phyloP scores from a whole-genome alignment of 176 grass and related monocot genomes.

The Aegilops umbellulata region DNA sequence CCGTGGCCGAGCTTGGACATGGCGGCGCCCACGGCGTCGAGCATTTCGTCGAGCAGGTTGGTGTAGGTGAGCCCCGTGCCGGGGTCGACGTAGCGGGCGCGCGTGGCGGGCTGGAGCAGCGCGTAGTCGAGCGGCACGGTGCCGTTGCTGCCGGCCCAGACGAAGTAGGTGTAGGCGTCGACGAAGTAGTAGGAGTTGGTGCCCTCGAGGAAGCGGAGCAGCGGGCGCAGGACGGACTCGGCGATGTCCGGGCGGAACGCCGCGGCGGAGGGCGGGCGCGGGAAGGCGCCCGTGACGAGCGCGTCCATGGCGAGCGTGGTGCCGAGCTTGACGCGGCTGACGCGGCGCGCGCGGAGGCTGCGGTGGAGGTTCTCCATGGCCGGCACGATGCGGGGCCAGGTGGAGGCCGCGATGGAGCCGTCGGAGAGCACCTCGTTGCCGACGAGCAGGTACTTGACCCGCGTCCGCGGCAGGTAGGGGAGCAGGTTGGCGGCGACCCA shows the following conservation, averaged over 20 bases:
- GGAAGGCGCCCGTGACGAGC: slow-evolving; percentile 35
- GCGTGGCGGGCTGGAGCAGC: slow-evolving; percentile 35
- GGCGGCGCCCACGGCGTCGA: slow-evolving; percentile 59
- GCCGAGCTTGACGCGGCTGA: slow-evolving; percentile 74
- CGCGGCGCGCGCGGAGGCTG: slow-evolving; percentile 30
- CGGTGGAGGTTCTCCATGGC: slow-evolving; percentile 75
- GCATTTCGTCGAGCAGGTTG: slow-evolving; percentile 93
- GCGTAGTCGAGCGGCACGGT: slow-evolving; percentile 62
- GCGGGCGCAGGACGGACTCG: slow-evolving; percentile 56
- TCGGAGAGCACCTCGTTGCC: slow-evolving; percentile 95
- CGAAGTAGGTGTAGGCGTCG: slow-evolving; percentile 84
- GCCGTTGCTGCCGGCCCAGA: slow-evolving; percentile 46
- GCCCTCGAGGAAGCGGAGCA: slow-evolving; percentile 56
- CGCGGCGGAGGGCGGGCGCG: slow-evolving; percentile 63
- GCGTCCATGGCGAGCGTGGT: slow-evolving; percentile 92
- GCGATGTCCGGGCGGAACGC: slow-evolving; percentile 73
- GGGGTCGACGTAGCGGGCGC: slow-evolving; percentile 53
- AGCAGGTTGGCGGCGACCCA: slow-evolving; percentile 65
- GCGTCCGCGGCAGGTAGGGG: slow-evolving; percentile 47
- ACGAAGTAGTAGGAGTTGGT: slow-evolving; percentile 89
- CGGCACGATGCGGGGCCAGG: slow-evolving; percentile 65
- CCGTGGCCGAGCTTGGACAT: slow-evolving; percentile 68
- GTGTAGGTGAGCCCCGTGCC: slow-evolving; percentile 50
- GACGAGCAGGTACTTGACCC: slow-evolving; percentile 78
- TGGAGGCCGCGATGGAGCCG: slow-evolving; percentile 43